Evolutionary conservation across 805 yeast genomes (phyloP).

Genomic region (Kazachstania africana): DNA sequence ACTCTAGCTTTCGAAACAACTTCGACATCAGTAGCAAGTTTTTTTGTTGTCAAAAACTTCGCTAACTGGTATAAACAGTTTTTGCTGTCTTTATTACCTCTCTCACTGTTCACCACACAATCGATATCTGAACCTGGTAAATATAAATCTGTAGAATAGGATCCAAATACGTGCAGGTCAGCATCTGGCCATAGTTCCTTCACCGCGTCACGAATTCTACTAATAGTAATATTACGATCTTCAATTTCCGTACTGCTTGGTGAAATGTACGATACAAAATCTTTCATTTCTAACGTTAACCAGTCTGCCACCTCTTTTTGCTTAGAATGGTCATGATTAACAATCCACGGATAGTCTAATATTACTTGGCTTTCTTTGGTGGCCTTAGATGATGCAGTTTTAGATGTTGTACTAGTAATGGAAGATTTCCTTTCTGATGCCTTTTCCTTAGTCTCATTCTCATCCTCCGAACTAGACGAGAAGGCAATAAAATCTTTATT

Average conservation of each 20-base stretch:
- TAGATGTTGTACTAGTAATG: slow-evolving; percentile 4
- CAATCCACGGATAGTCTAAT: slow-evolving; percentile 55
- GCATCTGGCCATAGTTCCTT: slow-evolving; percentile 63
- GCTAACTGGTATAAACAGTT: slow-evolving; percentile 63
- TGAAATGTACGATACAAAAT: slow-evolving; percentile 74
- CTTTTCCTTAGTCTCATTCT: slow-evolving; percentile 7
- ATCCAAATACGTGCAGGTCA: slow-evolving; percentile 80
- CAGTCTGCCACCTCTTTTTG: slow-evolving; percentile 76
- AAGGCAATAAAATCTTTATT: slow-evolving; percentile 35
- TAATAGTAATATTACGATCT: slow-evolving; percentile 54
- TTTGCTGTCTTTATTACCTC: slow-evolving; percentile 48
- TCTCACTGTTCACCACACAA: slow-evolving; percentile 65
- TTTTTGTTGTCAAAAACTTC: slow-evolving; percentile 47
- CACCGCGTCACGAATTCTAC: slow-evolving; percentile 42
- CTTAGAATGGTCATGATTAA: slow-evolving; percentile 62
- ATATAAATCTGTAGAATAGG: slow-evolving; percentile 85
- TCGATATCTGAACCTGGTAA: slow-evolving; percentile 94
- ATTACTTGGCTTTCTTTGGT: too few species aligned
- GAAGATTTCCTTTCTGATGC: slow-evolving; percentile 2
- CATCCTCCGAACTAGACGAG: slow-evolving; percentile 22
- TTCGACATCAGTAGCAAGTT: slow-evolving; percentile 61
- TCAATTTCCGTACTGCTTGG: slow-evolving; percentile 68
- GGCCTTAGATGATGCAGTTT: too few species aligned
- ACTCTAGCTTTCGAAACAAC: slow-evolving; percentile 86
- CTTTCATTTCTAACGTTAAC: slow-evolving; percentile 76